phyloP scores from a whole-genome alignment of 345 rosid species.

The Hirschfeldia incana region DNA sequence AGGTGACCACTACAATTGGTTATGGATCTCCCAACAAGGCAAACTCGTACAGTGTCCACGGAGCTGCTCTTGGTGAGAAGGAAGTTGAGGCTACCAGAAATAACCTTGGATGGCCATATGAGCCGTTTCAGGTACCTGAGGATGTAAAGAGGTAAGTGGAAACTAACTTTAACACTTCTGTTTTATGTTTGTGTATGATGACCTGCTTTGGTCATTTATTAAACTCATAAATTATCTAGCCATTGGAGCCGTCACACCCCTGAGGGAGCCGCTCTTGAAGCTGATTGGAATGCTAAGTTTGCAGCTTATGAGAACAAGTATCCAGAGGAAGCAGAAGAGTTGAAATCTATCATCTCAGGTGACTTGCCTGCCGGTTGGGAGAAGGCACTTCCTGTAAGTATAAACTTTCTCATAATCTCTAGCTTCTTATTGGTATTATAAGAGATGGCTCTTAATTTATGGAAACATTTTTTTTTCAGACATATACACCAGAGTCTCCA shows the following conservation, averaged over 20 bases:
- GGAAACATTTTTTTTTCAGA: slow-evolving; percentile 42
- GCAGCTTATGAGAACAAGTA: slow-evolving; percentile 88
- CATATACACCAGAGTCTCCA: slow-evolving; percentile 80
- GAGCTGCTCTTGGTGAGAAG: slow-evolving; percentile 92
- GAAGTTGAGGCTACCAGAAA: slow-evolving; percentile 98
- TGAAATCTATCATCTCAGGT: slow-evolving; percentile 71
- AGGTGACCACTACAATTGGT: slow-evolving; percentile 95
- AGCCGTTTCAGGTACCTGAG: slow-evolving; percentile 94
- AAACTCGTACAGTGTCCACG: slow-evolving; percentile 91
- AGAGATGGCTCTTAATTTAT: not conserved
- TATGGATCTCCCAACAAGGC: slow-evolving; percentile 99
- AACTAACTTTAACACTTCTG: not conserved
- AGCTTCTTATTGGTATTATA: not conserved
- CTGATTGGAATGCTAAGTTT: slow-evolving; percentile 89
- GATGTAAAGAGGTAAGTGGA: slow-evolving; percentile 72
- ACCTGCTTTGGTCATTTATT: not conserved
- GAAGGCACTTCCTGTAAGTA: slow-evolving; percentile 84
- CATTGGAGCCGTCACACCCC: slow-evolving; percentile 93
- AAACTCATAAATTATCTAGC: slow-evolving; percentile 39
- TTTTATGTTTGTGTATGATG: slow-evolving; percentile 3
- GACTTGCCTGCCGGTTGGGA: slow-evolving; percentile 91
- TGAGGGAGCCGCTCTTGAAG: slow-evolving; percentile 70
- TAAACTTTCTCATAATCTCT: not conserved
- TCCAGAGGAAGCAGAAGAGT: slow-evolving; percentile 82
- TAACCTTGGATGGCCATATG: slow-evolving; percentile 92